phyloP scores from a whole-genome alignment of 495 filamentous ascomycete genomes.

The Astrocystis sublimbata region DNA sequence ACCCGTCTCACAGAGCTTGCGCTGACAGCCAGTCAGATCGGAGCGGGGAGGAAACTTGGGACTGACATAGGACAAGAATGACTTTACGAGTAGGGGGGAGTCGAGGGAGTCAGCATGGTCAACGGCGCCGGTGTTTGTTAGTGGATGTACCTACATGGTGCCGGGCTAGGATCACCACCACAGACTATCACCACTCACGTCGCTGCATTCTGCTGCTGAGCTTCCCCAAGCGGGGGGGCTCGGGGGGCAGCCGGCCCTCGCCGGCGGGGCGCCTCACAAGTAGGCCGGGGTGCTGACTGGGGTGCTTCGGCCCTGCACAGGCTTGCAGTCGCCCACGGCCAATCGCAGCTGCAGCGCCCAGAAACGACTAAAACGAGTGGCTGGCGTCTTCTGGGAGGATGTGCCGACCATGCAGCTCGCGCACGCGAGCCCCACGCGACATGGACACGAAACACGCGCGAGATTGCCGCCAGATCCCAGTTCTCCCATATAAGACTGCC shows the following conservation, averaged over 20 bases:
- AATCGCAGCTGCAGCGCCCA: slow-evolving; percentile 21
- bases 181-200: neutral
- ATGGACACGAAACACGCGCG: slow-evolving; percentile 37
- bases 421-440: slow-evolving; percentile 33
- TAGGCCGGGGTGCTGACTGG: slow-evolving; percentile 5
- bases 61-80: neutral
- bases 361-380: slow-evolving; percentile 32
- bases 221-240: slow-evolving; percentile 20
- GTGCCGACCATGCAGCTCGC: slow-evolving; percentile 26
- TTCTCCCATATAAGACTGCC: slow-evolving; percentile 28
- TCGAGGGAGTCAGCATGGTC: slow-evolving; percentile 15
- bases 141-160: no score
- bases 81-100: slow-evolving; percentile 20
- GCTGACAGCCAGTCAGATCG: slow-evolving; percentile 29
- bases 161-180: neutral
- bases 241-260: no score
- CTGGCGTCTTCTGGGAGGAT: slow-evolving; percentile 23
- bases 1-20: slow-evolving; percentile 29
- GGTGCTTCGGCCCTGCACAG: slow-evolving; percentile 1
- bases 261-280: slow-evolving; percentile 3
- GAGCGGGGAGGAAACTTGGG: slow-evolving; percentile 23
- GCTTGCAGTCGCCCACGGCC: slow-evolving; percentile 7
- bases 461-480: slow-evolving; percentile 22
- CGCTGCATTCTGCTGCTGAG: neutral
- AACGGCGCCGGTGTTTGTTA: no score